Base-by-base conservation (phyloP, 2,329 filamentous ascomycete genomes). In the Epichloe gansuensis region DNA sequence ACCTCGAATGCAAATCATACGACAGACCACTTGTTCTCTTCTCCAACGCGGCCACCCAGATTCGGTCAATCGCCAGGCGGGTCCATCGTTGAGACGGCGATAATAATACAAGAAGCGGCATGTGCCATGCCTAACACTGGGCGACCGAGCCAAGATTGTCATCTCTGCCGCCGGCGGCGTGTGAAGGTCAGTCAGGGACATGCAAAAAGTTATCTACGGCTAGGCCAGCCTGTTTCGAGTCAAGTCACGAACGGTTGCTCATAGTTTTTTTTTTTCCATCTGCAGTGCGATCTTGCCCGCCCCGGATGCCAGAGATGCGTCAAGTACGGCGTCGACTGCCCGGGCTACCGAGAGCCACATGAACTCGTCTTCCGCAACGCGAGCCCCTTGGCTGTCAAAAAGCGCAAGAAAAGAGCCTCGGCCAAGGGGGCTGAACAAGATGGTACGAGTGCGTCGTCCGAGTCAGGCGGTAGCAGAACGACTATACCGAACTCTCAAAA, bases 281-380 rank as follows among this genome's bases (percentile, higher is more conserved):
- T 27, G n/a, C 49, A 71, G 69, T 71, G 69, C 51, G 69, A 71
- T 53, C 66, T 71, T 15, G 63, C 48, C 15, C 65, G 65, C n/a
- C 69, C 69, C 4, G 60, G 60, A 6, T 71, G 69, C 51, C 63
- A 67, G 50, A 60, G 69, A 59, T 71, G 69, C 56, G 60, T 64
- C 60, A 71, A 70, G 53, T 71, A 71, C 54, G 68, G 69, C 43
- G 60, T 59, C 35, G 59, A 63, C 17, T 71, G 69, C 21, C 68
- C 68, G 1, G 69, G 69, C 3, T 71, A 71, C 51, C 63, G 69
- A 8, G 63, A 68, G 52, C 64, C 67, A 49, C 61, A 68, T 27
- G 68, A 68, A 44, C 63, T 71, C 36, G 64, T 70, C 55, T 71
- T 71, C 52, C 67, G 67, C 51, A 63, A 67, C 51, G 63, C 62